A percentile compares a stretch with the other conserved stretches of the same genome.
phyloP scores from a whole-genome alignment of 805 yeast genomes.

The Ogataea methanolica region DNA sequence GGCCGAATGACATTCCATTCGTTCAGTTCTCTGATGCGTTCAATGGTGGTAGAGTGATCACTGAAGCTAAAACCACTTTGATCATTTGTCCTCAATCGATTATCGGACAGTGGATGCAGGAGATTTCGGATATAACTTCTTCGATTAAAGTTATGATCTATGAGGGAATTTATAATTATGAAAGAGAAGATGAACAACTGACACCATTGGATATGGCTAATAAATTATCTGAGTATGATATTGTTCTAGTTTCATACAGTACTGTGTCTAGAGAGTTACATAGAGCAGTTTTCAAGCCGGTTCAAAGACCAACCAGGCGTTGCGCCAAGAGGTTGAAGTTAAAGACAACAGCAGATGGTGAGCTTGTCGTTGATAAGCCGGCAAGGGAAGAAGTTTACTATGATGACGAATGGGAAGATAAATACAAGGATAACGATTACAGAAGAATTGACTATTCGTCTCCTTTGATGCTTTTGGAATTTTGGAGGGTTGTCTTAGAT shows the following conservation, averaged over 20 bases:
- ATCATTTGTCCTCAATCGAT: conserved; percentile 86
- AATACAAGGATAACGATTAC: conserved; percentile 18
- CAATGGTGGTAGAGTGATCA: conserved; percentile 40
- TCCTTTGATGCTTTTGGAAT: conserved; percentile 76
- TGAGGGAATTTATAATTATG: conserved; percentile 43
- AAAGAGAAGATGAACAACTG: conserved; percentile 29
- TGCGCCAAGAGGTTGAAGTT: conserved; percentile 28
- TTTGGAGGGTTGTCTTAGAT: conserved; percentile 87
- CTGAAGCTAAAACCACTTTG: conserved; percentile 63
- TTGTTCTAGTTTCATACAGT: conserved; percentile 75
- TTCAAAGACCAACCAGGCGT: conserved; percentile 41
- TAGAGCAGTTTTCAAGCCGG: conserved; percentile 68
- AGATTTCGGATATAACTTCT: conserved; percentile 57
- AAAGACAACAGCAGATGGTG: not conserved
- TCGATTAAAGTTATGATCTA: conserved; percentile 58
- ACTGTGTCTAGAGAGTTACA: conserved; percentile 73
- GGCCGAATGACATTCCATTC: conserved; percentile 32
- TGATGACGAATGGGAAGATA: conserved; percentile 16
- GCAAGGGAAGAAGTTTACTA: not conserved
- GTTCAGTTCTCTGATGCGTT: conserved; percentile 32
- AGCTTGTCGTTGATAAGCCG: conserved; percentile 2
- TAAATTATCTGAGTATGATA: conserved; percentile 58
- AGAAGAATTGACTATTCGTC: conserved; percentile 59
- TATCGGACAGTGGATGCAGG: conserved; percentile 80
- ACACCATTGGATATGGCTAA: conserved; percentile 40